phyloP scores from a whole-genome alignment of 768 basidiomycete species.

The Hortiboletus campestris region DNA sequence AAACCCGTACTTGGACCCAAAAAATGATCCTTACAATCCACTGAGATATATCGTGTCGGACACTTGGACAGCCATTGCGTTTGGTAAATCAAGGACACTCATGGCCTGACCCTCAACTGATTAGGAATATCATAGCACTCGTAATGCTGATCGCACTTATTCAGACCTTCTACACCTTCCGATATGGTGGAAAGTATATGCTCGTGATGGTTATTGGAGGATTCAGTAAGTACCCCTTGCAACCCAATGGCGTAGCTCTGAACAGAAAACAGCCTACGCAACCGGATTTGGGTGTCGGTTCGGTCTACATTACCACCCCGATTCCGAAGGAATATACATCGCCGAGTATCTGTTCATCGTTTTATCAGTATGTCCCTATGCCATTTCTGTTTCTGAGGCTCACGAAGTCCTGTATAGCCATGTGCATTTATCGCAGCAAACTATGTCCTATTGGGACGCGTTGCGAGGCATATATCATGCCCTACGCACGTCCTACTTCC shows the following conservation, averaged over 20 bases:
- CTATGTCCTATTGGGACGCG: conserved; percentile 63
- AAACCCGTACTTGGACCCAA: conserved; percentile 38
- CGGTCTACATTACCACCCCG: conserved; percentile 50
- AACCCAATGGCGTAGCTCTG: neutral
- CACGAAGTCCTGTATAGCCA: conserved; percentile 38
- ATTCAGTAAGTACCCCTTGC: conserved; percentile 42
- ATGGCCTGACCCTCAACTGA: neutral
- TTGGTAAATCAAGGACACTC: conserved; percentile 33
- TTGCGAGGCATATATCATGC: conserved; percentile 50
- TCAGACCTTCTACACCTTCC: conserved; percentile 43
- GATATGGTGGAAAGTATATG: conserved; percentile 57
- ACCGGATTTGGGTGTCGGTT: conserved; percentile 57
- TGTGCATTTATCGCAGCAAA: conserved; percentile 73
- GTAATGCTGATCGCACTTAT: conserved; percentile 40
- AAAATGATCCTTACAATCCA: conserved; percentile 51
- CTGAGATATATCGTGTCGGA: conserved; percentile 57
- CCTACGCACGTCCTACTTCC: conserved; percentile 49
- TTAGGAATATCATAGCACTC: conserved; percentile 16
- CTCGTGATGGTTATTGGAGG: conserved; percentile 59
- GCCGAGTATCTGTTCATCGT: conserved; percentile 59
- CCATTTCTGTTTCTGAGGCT: conserved; percentile 8
- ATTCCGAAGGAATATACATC: conserved; percentile 53
- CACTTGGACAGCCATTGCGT: conserved; percentile 48
- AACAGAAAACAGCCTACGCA: conserved; percentile 45
- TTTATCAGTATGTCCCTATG: conserved; percentile 40